A percentile compares a stretch with the other conserved stretches of the same genome.
phyloP scores from a whole-genome alignment of 331 rosid species.

The Erythrophleum ivorense region DNA sequence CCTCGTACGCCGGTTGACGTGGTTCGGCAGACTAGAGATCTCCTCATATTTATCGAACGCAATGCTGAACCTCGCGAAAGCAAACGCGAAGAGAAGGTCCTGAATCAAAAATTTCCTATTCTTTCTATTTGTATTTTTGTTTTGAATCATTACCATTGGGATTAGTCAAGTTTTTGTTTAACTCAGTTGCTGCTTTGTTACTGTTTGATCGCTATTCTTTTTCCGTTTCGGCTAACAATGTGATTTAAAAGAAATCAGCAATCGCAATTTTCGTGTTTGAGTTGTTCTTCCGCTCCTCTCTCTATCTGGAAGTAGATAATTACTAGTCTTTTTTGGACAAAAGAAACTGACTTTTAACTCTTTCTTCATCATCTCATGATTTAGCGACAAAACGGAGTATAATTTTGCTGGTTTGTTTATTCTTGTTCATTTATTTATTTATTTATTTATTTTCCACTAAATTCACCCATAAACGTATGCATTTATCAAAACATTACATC shows the following conservation, averaged over 20 bases:
- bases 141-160: neutral
- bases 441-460: neutral
- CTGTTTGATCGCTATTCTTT: neutral
- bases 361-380: neutral
- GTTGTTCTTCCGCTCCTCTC: neutral
- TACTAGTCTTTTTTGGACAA: neutral
- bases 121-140: neutral
- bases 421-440: neutral
- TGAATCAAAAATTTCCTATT: neutral
- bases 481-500: neutral
- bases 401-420: neutral
- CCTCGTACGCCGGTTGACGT: slow-evolving; percentile 85
- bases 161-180: neutral
- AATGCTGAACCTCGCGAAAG: slow-evolving; percentile 62
- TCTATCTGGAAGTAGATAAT: neutral
- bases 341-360: neutral
- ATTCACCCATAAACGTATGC: neutral
- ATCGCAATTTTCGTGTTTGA: neutral
- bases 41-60: slow-evolving; percentile 64
- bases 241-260: neutral
- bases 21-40: slow-evolving; percentile 92
- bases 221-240: neutral
- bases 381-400: neutral
- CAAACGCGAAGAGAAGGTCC: slow-evolving; percentile 94
- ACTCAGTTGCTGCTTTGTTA: neutral